phyloP scores from a whole-genome alignment of 2,329 filamentous ascomycete species.

The Fusarium praegraminearum region DNA sequence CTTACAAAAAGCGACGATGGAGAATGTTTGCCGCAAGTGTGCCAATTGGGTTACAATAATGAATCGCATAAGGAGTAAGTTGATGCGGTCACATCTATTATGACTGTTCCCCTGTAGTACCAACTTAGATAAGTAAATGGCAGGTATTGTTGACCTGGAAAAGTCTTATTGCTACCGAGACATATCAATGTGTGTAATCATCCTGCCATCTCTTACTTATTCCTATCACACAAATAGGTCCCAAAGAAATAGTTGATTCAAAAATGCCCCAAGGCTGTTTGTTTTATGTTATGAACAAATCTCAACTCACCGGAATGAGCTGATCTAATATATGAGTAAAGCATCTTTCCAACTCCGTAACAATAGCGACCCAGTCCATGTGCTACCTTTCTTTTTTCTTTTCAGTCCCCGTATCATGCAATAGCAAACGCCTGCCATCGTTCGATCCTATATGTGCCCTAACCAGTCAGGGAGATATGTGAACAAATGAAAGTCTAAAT shows the following conservation, averaged over 20 bases:
- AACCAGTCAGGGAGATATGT: conserved; percentile 15
- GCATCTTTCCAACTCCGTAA: conserved; percentile 13
- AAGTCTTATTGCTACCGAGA: not conserved
- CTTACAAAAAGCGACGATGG: not conserved
- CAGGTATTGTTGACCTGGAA: not conserved
- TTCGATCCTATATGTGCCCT: conserved; percentile 28
- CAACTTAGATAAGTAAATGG: not conserved
- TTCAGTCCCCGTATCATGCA: conserved; percentile 18
- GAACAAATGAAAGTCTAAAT: conserved; percentile 13
- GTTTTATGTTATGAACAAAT: not conserved
- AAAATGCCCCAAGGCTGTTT: not conserved
- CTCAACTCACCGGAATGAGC: not conserved
- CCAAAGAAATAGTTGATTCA: not conserved
- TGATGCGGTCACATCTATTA: not conserved
- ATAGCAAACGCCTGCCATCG: conserved; percentile 34
- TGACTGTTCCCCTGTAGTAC: not conserved
- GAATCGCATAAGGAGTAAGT: not conserved
- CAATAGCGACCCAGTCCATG: conserved; percentile 11
- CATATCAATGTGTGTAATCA: not conserved
- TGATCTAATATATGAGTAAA: conserved; percentile 1
- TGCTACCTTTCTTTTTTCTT: conserved; percentile 19
- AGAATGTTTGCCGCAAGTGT: not conserved
- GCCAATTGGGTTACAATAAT: not conserved
- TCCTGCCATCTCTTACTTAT: not conserved
- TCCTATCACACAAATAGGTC: not conserved